phyloP scores from a whole-genome alignment of 768 basidiomycete genomes.

The Russula sp. region DNA sequence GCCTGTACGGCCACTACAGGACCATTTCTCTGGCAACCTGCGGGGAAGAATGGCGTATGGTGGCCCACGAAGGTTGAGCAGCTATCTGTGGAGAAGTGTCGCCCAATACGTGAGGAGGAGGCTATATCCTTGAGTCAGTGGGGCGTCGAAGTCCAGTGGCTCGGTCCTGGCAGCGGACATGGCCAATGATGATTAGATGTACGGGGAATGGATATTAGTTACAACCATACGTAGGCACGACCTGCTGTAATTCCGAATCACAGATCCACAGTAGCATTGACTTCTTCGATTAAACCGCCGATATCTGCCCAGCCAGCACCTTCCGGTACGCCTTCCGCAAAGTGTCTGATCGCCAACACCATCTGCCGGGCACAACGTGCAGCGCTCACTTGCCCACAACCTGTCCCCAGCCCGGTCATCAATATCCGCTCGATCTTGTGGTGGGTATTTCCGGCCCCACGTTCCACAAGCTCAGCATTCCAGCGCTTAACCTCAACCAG shows the following conservation, averaged over 20 bases:
- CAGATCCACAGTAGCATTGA: slow-evolving; percentile 8
- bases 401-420: slow-evolving; percentile 25
- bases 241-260: not conserved
- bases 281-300: not conserved
- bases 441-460: not conserved
- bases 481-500: slow-evolving; percentile 28
- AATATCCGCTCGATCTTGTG: slow-evolving; percentile 16
- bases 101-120: slow-evolving; percentile 1
- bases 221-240: not conserved
- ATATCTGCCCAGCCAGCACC: slow-evolving; percentile 6
- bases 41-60: not conserved
- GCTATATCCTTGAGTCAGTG: slow-evolving; percentile 4
- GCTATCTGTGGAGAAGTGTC: slow-evolving; percentile 5
- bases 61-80: not conserved
- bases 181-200: not conserved
- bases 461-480: slow-evolving; percentile 22
- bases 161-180: not conserved
- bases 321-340: slow-evolving; percentile 5
- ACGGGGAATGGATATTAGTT: not conserved
- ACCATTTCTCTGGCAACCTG: not conserved
- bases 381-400: slow-evolving; percentile 8
- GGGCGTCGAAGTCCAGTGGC: slow-evolving; percentile 11
- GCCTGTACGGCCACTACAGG: not conserved
- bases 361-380: slow-evolving; percentile 16
- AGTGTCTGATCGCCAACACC: slow-evolving; percentile 18